phyloP scores from a whole-genome alignment of 805 yeast species.

The Hanseniaspora nectarophila region DNA sequence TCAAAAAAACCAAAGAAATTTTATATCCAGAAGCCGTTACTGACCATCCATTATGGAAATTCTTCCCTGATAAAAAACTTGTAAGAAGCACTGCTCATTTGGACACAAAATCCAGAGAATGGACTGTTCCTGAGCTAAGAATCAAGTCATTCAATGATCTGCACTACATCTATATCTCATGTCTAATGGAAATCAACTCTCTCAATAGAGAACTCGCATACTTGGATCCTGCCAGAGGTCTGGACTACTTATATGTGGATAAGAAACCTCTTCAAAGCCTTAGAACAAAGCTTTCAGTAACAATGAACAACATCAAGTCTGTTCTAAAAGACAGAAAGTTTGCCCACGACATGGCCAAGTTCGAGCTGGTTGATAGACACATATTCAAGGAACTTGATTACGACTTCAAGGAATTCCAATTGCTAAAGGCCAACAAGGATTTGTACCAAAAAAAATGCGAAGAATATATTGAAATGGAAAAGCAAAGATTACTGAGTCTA shows the following conservation, averaged over 20 bases:
- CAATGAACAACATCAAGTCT: conserved; percentile 74
- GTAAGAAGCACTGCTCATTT: conserved; percentile 48
- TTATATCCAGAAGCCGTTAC: conserved; percentile 41
- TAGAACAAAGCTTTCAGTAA: conserved; percentile 38
- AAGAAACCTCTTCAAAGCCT: conserved; percentile 30
- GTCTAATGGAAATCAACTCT: conserved; percentile 70
- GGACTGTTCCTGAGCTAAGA: conserved; percentile 82
- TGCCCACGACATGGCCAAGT: conserved; percentile 36
- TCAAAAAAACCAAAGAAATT: background rate
- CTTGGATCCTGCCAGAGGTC: conserved; percentile 29
- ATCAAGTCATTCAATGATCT: conserved; percentile 84
- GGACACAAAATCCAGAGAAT: conserved; percentile 51
- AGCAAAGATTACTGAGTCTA: background rate
- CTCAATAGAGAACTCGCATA: conserved; percentile 64
- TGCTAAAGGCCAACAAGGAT: background rate
- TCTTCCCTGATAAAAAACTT: conserved; percentile 55
- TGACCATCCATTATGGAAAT: conserved; percentile 92
- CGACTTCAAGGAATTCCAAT: background rate
- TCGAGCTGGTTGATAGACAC: conserved; percentile 5
- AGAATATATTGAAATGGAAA: background rate
- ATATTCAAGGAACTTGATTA: conserved; percentile 6
- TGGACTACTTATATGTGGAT: conserved; percentile 27
- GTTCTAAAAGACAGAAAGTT: conserved; percentile 77
- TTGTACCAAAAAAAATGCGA: background rate
- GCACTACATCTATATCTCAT: conserved; percentile 81